Conservation (phyloP, 169 alveolate species). For the Ichthyophthirius multifiliis region DNA sequence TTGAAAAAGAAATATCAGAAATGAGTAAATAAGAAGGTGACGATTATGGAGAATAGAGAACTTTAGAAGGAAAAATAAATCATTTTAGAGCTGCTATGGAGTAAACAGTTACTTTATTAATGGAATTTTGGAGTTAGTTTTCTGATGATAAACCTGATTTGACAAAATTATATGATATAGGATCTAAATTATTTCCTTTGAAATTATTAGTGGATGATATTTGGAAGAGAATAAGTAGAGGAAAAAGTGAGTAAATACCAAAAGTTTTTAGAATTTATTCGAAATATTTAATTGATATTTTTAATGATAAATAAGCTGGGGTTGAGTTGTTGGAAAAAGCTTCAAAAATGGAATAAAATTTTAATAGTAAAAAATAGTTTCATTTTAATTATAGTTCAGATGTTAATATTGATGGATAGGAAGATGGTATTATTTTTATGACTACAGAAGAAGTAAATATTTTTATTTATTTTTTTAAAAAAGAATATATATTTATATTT, state of each 20-base stretch:
- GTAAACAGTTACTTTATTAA: constrained; percentile 21
- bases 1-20: constrained; percentile 35
- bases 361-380: constrained; percentile 28
- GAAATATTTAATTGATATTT: constrained; percentile 33
- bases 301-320: constrained; percentile 28
- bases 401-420: constrained; percentile 33
- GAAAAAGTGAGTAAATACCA: constrained; percentile 14
- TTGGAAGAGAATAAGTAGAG: constrained; percentile 30
- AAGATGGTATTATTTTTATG: constrained; percentile 34
- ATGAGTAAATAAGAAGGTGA: constrained; percentile 19
- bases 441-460: constrained; percentile 25
- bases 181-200: constrained; percentile 34
- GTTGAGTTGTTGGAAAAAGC: constrained; percentile 38
- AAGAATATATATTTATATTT: not conserved
- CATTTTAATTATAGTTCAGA: constrained; percentile 20
- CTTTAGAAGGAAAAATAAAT: constrained; percentile 24
- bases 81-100: constrained; percentile 30
- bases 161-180: constrained; percentile 26
- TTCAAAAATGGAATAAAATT: constrained; percentile 18
- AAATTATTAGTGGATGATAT: constrained; percentile 19
- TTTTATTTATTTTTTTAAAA: not conserved
- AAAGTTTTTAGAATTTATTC: constrained; percentile 35
- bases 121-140: constrained; percentile 44
- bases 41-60: constrained; percentile 32
- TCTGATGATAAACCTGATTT: constrained; percentile 48